A percentile compares a stretch with the other conserved stretches of the same genome.
Conservation (phyloP, 2,329 filamentous ascomycete genomes). For the Diaporthe humulicola region DNA sequence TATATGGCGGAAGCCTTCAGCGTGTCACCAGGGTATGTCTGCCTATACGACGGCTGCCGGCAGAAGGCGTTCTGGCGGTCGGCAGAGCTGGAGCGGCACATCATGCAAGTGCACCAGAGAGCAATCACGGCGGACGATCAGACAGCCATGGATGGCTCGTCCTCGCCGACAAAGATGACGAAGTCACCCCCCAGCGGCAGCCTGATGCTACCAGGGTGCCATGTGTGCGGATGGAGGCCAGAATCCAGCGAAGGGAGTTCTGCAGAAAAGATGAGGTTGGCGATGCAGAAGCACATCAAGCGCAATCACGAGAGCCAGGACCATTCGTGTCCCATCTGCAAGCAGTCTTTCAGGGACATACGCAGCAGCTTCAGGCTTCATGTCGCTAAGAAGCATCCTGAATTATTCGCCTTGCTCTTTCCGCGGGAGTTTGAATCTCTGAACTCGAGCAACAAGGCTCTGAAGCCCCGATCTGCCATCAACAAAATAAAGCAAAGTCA, state of each 20-base stretch:
- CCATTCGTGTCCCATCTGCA: not conserved
- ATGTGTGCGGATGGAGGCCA: not conserved
- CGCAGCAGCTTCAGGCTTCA: not conserved
- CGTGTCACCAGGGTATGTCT: constrained; percentile 47
- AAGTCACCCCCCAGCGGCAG: too few relatives aligned
- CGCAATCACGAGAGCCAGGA: not conserved
- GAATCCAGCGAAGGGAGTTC: not conserved
- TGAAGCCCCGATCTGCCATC: too few relatives aligned
- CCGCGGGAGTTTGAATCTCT: too few relatives aligned
- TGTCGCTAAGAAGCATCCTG: not conserved
- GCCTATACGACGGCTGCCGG: constrained; percentile 57
- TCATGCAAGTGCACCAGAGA: constrained; percentile 62
- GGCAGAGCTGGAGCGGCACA: constrained; percentile 68
- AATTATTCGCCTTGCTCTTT: not conserved
- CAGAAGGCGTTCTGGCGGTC: constrained; percentile 62
- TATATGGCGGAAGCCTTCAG: too few relatives aligned
- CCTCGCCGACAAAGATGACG: too few relatives aligned
- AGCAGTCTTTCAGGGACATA: not conserved
- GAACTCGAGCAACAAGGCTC: too few relatives aligned
- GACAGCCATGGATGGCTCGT: too few relatives aligned
- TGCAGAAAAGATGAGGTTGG: not conserved
- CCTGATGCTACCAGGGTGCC: not conserved
- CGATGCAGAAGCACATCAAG: not conserved
- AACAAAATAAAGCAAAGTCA: too few relatives aligned
- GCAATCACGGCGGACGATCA: too few relatives aligned